A percentile compares a stretch with the other conserved stretches of the same genome.
These are phyloP conservation scores for Pseudonitzschia delicatissima DNA, from an alignment of 108 stramenopile genomes.

Conservation along the genomic window DNA sequence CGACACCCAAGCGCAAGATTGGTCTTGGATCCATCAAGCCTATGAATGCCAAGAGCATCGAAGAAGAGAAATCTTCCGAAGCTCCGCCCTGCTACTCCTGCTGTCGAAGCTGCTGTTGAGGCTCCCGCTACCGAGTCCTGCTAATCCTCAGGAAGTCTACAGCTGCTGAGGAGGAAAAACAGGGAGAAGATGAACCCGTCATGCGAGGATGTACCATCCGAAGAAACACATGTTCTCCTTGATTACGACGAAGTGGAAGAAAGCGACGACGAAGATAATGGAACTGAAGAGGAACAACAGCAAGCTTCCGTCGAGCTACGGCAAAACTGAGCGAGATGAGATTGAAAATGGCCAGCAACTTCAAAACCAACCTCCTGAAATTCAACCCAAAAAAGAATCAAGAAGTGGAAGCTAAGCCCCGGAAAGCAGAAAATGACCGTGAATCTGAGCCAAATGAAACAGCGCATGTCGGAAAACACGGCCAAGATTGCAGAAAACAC, in stretches of 20 bases:
- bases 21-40: slow-evolving; percentile 51
- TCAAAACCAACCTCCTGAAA: too few relatives aligned
- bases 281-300: slow-evolving; percentile 54
- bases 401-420: too few relatives aligned
- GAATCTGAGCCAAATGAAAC: too few relatives aligned
- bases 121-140: too few relatives aligned
- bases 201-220: too few relatives aligned
- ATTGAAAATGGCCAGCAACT: not conserved
- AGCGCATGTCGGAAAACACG: too few relatives aligned
- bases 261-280: slow-evolving; percentile 41
- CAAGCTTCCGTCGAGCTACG: too few relatives aligned
- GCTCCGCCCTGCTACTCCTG: not conserved
- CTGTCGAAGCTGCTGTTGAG: not conserved
- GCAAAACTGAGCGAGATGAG: slow-evolving; percentile 40
- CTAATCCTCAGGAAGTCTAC: not conserved
- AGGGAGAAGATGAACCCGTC: not conserved
- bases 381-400: too few relatives aligned
- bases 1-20: slow-evolving; percentile 67
- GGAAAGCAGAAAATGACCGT: too few relatives aligned
- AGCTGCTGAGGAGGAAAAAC: not conserved
- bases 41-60: slow-evolving; percentile 9
- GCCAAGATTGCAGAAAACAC: too few relatives aligned
- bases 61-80: not conserved
- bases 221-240: slow-evolving; percentile 5
- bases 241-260: slow-evolving; percentile 31